These are phyloP conservation scores for Dactylellina parvicollis DNA, from an alignment of 2,329 filamentous ascomycete species.

Conservation along the genomic window DNA sequence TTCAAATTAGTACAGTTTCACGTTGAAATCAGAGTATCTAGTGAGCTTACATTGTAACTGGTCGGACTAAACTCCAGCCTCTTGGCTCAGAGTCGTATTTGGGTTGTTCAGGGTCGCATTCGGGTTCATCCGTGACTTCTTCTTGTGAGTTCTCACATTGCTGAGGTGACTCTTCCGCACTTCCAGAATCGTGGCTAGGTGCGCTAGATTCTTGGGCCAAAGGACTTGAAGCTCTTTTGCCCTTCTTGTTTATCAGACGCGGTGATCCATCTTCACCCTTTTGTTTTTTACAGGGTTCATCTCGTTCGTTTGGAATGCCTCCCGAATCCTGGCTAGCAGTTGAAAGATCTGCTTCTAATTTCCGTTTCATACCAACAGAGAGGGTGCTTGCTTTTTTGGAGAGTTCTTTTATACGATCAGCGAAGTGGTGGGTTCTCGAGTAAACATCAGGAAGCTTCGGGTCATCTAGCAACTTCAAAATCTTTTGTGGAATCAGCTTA, in stretches of 20 bases:
- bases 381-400: background rate
- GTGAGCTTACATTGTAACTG: conserved; percentile 14
- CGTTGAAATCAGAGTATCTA: background rate
- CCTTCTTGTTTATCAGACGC: too few relatives aligned
- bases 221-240: too few relatives aligned
- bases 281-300: too few relatives aligned
- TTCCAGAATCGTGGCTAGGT: too few relatives aligned
- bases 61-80: background rate
- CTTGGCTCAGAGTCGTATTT: background rate
- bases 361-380: background rate
- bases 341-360: too few relatives aligned
- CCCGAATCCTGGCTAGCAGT: too few relatives aligned
- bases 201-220: too few relatives aligned
- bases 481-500: too few relatives aligned
- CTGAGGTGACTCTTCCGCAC: too few relatives aligned
- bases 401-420: background rate
- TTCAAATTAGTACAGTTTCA: background rate
- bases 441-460: background rate
- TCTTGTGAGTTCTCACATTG: background rate
- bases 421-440: background rate
- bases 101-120: background rate
- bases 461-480: too few relatives aligned
- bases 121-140: background rate
- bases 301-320: too few relatives aligned
- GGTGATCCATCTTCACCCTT: too few relatives aligned